phyloP scores from a whole-genome alignment of 257 asterid genomes.

The Salvia rosmarinus region DNA sequence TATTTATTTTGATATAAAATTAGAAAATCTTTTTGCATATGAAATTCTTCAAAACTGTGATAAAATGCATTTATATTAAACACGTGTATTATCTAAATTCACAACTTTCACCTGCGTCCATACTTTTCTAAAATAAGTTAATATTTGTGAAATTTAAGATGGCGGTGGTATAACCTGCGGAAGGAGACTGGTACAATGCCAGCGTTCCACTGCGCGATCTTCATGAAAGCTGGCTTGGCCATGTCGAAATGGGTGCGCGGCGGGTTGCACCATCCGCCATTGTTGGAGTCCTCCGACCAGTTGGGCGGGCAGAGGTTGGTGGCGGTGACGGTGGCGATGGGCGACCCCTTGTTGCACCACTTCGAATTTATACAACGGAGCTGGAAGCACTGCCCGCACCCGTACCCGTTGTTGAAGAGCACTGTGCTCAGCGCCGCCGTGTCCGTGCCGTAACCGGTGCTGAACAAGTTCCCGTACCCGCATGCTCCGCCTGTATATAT shows the following conservation, averaged over 20 bases:
- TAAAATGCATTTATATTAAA: too few relatives aligned
- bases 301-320: constrained; percentile 91
- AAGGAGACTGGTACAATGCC: constrained; percentile 75
- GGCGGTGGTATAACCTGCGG: constrained; percentile 65
- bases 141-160: too few relatives aligned
- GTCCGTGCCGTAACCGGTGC: constrained; percentile 67
- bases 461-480: constrained; percentile 72
- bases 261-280: constrained; percentile 97
- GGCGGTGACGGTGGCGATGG: constrained; percentile 64
- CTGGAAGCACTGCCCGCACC: constrained; percentile 84
- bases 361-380: constrained; percentile 52
- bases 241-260: constrained; percentile 84
- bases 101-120: too few relatives aligned
- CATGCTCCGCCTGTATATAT: constrained; percentile 69
- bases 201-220: constrained; percentile 79
- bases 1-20: too few relatives aligned
- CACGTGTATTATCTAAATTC: too few relatives aligned
- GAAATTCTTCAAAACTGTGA: too few relatives aligned
- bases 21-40: too few relatives aligned
- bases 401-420: constrained; percentile 70
- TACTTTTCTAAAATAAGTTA: too few relatives aligned
- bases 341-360: constrained; percentile 58
- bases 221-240: constrained; percentile 85
- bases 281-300: constrained; percentile 66
- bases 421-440: constrained; percentile 83